These are phyloP conservation scores for Cotoneaster glaucophyllus DNA, from an alignment of 306 rosid species.

Conservation along the genomic window DNA sequence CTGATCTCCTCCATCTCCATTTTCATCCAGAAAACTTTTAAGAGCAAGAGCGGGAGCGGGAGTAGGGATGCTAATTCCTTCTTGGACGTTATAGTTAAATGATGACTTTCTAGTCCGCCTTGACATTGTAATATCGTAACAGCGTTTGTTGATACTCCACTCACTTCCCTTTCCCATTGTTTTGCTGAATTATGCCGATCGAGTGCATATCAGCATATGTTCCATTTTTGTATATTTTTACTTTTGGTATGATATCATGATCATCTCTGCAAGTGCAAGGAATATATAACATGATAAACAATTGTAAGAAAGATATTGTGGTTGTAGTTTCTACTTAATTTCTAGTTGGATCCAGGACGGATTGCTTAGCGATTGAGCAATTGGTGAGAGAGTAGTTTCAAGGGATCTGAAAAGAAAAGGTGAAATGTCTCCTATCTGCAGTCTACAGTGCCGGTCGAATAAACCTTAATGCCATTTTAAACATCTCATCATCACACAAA, in stretches of 20 bases:
- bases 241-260: neutral
- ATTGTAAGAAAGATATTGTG: neutral
- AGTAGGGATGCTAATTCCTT: neutral
- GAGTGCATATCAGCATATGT: neutral
- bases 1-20: neutral
- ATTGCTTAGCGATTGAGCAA: neutral
- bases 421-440: neutral
- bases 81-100: neutral
- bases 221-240: too few species aligned
- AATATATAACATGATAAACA: neutral
- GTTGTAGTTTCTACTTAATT: neutral
- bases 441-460: neutral
- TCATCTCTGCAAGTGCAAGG: neutral
- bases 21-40: neutral
- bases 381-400: neutral
- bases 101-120: conserved; percentile 66
- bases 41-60: neutral
- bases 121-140: conserved; percentile 72
- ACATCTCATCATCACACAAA: neutral
- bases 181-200: neutral
- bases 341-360: neutral
- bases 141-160: conserved; percentile 35
- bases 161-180: conserved; percentile 31
- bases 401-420: neutral
- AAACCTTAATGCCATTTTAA: neutral